A percentile compares a stretch with the other conserved stretches of the same genome.
Evolutionary conservation across 352 stramenopile genomes (phyloP).

Genomic region (Phytophthora crassamura): DNA sequence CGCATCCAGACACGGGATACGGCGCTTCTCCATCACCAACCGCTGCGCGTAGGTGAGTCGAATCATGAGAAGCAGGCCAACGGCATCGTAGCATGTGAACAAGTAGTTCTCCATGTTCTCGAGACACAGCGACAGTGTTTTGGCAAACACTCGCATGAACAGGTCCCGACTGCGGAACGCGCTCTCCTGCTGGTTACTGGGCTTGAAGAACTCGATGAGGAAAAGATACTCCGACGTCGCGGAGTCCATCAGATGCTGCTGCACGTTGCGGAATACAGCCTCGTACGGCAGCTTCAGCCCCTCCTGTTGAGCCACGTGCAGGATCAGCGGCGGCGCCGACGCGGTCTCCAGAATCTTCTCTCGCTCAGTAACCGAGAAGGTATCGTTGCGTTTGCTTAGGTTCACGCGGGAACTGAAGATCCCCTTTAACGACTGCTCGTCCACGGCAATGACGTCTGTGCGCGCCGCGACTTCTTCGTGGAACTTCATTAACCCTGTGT

Average conservation of each 20-base stretch:
- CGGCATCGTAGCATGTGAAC: constrained; percentile 96
- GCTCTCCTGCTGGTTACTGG: constrained; percentile 72
- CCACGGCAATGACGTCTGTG: constrained; percentile 95
- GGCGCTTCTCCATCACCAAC: constrained; percentile 83
- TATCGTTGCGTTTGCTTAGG: constrained; percentile 96
- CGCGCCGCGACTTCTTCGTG: constrained; percentile 93
- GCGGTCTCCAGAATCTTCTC: constrained; percentile 90
- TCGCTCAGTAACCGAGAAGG: constrained; percentile 92
- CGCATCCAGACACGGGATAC: constrained; percentile 92
- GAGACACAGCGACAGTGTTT: constrained; percentile 94
- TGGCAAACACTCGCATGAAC: constrained; percentile 96
- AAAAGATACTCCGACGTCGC: constrained; percentile 98
- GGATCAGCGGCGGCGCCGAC: constrained; percentile 89
- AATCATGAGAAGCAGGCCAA: constrained; percentile 99
- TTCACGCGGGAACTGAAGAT: constrained; percentile 91
- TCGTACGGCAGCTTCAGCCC: constrained; percentile 95
- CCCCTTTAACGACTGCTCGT: constrained; percentile 93
- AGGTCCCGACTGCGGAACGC: constrained; percentile 84
- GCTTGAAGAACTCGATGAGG: constrained; percentile 93
- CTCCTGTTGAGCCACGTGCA: constrained; percentile 95
- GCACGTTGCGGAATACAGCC: constrained; percentile 95
- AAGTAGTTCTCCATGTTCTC: constrained; percentile 99
- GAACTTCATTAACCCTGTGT: constrained; percentile 94
- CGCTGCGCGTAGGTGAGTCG: constrained; percentile 93
- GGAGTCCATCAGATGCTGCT: constrained; percentile 98